A percentile compares a stretch with the other conserved stretches of the same genome.
These are phyloP conservation scores for Austroboletus festivus DNA, from an alignment of 768 basidiomycete species.

Conservation along the genomic window DNA sequence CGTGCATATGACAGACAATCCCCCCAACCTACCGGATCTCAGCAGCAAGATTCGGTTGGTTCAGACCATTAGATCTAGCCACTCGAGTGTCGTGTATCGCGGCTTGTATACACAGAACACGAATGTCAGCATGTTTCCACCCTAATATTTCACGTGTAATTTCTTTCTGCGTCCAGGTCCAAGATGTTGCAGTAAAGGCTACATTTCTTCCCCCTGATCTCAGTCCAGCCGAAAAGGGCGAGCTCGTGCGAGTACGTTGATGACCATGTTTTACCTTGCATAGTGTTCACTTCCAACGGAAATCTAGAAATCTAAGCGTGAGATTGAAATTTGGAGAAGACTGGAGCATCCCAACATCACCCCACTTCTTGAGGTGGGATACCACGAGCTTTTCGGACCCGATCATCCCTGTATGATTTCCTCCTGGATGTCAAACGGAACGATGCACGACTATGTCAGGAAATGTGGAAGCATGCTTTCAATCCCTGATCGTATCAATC, in stretches of 20 bases:
- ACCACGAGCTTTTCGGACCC: too few species aligned
- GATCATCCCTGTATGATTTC: too few species aligned
- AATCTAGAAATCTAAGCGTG: too few species aligned
- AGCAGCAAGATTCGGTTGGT: neutral
- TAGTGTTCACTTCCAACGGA: too few species aligned
- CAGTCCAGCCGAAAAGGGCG: too few species aligned
- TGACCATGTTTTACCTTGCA: too few species aligned
- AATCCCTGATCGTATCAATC: neutral
- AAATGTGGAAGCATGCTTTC: neutral
- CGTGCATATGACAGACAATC: too few species aligned
- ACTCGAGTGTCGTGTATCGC: neutral
- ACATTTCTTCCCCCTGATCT: neutral
- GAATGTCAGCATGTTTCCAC: neutral
- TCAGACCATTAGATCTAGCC: neutral
- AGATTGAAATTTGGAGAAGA: too few species aligned
- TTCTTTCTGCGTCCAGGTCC: neutral
- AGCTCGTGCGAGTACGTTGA: neutral
- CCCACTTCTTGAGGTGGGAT: too few species aligned
- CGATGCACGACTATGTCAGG: neutral
- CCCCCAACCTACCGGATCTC: neutral
- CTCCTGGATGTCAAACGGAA: too few species aligned
- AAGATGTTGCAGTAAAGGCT: conserved; percentile 7
- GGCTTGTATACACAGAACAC: neutral
- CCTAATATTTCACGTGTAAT: too few species aligned
- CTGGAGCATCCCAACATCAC: too few species aligned